Conservation (phyloP, 768 basidiomycete genomes). For the Dioszegia aurantiaca region DNA sequence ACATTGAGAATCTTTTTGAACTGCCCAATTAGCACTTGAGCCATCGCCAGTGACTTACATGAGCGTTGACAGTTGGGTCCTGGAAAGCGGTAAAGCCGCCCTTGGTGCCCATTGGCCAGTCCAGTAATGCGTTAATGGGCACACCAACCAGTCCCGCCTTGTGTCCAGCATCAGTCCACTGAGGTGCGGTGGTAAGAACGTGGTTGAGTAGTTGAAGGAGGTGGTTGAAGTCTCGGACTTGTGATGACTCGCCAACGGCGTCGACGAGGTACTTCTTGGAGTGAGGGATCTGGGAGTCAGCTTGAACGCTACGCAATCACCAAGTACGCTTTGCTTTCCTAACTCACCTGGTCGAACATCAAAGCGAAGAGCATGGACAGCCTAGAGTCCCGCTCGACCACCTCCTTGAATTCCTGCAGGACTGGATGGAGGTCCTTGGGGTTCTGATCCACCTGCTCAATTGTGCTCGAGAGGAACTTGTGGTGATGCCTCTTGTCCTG, state of each 20-base stretch:
- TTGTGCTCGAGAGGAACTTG: constrained; percentile 40
- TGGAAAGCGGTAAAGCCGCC: constrained; percentile 54
- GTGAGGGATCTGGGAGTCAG: constrained; percentile 37
- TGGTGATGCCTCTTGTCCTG: constrained; percentile 51
- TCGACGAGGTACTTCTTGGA: constrained; percentile 46
- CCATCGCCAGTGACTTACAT: constrained; percentile 23
- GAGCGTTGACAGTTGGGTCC: constrained; percentile 56
- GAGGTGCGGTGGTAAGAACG: constrained; percentile 56
- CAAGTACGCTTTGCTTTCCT: too few species aligned
- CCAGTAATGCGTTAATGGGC: constrained; percentile 58
- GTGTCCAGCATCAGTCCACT: constrained; percentile 53
- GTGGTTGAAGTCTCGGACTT: constrained; percentile 56
- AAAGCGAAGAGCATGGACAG: constrained; percentile 49
- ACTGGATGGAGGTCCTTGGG: constrained; percentile 46
- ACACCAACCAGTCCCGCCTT: constrained; percentile 55
- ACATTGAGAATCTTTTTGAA: constrained; percentile 58
- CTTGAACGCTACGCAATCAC: neutral
- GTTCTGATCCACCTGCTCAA: constrained; percentile 47
- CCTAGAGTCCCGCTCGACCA: constrained; percentile 48
- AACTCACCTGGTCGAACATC: constrained; percentile 51
- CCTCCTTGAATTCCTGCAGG: constrained; percentile 49
- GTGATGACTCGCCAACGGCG: constrained; percentile 31
- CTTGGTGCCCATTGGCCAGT: constrained; percentile 56
- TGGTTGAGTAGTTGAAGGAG: constrained; percentile 56
- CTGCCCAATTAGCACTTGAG: constrained; percentile 12